phyloP scores from a whole-genome alignment of 2,329 filamentous ascomycete genomes.

The Colletotrichum scovillei region DNA sequence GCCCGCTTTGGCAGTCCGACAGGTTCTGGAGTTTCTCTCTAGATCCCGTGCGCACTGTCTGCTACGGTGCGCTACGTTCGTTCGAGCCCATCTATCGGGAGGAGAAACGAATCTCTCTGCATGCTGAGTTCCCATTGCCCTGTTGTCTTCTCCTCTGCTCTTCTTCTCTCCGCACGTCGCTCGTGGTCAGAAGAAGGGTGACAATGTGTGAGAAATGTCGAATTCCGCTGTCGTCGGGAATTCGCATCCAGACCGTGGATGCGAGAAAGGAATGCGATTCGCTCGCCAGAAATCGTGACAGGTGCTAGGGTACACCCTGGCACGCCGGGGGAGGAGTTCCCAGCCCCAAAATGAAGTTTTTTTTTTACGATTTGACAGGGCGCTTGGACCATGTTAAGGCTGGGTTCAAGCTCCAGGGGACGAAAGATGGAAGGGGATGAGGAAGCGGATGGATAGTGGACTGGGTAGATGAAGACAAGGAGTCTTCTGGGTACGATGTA shows the following conservation, averaged over 20 bases:
- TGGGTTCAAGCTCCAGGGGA: slow-evolving; percentile 26
- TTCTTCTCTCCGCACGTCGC: not conserved
- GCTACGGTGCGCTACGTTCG: not conserved
- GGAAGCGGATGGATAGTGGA: not conserved
- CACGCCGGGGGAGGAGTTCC: slow-evolving; percentile 4
- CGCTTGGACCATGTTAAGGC: slow-evolving; percentile 35
- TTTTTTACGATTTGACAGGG: slow-evolving; percentile 36
- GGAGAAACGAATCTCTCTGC: not conserved
- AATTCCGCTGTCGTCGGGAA: slow-evolving; percentile 13
- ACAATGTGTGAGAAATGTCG: slow-evolving; percentile 2
- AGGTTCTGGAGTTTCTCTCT: not conserved
- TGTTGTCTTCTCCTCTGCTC: not conserved
- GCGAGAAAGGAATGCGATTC: slow-evolving; percentile 31
- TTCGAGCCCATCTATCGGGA: not conserved
- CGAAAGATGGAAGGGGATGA: not conserved
- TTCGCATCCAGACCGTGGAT: slow-evolving; percentile 17
- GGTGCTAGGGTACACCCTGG: slow-evolving; percentile 29
- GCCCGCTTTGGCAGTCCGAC: not conserved
- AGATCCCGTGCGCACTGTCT: not conserved
- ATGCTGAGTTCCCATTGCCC: not conserved
- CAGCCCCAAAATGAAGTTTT: slow-evolving; percentile 15
- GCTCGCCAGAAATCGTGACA: slow-evolving; percentile 32
- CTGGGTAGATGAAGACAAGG: not conserved
- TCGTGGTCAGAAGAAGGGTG: slow-evolving; percentile 12
- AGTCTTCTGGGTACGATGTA: not conserved